Evolutionary conservation across 2,329 filamentous ascomycete species (phyloP).

Genomic region (Biscogniauxia mediterranea): DNA sequence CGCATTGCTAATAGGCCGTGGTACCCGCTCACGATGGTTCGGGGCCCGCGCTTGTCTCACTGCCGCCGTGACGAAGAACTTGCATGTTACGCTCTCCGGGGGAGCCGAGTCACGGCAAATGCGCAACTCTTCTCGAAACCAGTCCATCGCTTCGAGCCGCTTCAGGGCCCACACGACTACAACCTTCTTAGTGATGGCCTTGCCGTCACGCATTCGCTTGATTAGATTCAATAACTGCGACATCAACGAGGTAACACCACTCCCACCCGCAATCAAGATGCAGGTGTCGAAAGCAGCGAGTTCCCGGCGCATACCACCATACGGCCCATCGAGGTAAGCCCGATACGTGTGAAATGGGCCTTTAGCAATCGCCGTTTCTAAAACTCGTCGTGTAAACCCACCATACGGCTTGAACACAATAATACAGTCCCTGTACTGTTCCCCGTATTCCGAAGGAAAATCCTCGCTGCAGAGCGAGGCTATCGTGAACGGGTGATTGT

Average conservation of each 20-base stretch:
- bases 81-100: conserved; percentile 83
- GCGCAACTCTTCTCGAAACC: conserved; percentile 92
- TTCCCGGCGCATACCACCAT: conserved; percentile 89
- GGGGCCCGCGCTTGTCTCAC: conserved; percentile 47
- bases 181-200: conserved; percentile 86
- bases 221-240: conserved; percentile 91
- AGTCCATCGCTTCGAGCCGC: conserved; percentile 89
- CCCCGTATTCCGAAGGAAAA: conserved; percentile 88
- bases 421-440: conserved; percentile 83
- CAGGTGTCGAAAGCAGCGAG: conserved; percentile 92
- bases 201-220: conserved; percentile 92
- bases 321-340: conserved; percentile 90
- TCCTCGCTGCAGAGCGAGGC: conserved; percentile 89
- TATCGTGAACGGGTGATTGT: conserved; percentile 95
- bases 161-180: conserved; percentile 94
- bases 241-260: conserved; percentile 89
- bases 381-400: conserved; percentile 82
- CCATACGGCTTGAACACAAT: conserved; percentile 89
- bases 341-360: conserved; percentile 90
- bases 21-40: conserved; percentile 39
- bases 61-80: conserved; percentile 88
- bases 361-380: conserved; percentile 79
- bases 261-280: conserved; percentile 89
- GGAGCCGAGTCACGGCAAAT: conserved; percentile 90
- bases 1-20: conserved; percentile 67